Percentiles rank a stretch among this genome's conserved stretches.
Conservation (phyloP, 331 rosid species). For the Stylosanthes scabra region DNA sequence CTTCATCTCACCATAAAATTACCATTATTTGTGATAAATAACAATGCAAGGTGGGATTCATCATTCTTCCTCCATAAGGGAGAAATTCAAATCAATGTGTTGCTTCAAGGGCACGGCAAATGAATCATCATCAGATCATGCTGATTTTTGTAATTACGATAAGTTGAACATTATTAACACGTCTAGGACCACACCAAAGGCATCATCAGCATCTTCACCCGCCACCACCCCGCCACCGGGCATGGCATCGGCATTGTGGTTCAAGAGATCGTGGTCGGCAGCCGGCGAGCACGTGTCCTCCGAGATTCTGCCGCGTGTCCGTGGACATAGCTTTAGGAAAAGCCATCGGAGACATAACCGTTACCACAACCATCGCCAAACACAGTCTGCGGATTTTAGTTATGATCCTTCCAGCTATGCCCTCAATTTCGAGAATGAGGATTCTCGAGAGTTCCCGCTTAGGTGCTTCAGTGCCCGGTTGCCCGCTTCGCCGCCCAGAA, state of each 20-base stretch:
- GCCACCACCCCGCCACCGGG: not conserved
- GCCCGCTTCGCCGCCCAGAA: slow-evolving; percentile 10
- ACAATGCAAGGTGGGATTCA: slow-evolving; percentile 8
- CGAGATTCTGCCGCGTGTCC: not conserved
- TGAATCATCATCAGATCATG: not conserved
- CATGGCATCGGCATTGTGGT: not conserved
- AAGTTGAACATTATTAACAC: slow-evolving; percentile 6
- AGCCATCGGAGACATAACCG: slow-evolving; percentile 18
- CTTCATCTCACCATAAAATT: not conserved
- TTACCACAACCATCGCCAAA: not conserved
- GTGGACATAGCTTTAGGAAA: not conserved
- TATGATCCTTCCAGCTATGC: slow-evolving; percentile 54
- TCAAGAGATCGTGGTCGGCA: slow-evolving; percentile 14
- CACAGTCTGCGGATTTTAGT: slow-evolving; percentile 48
- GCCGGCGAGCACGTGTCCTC: not conserved
- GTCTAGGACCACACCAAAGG: slow-evolving; percentile 18
- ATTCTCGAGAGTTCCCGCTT: slow-evolving; percentile 14
- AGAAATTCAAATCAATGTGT: slow-evolving; percentile 42
- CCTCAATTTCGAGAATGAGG: slow-evolving; percentile 48
- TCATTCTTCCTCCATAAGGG: slow-evolving; percentile 27
- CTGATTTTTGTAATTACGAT: not conserved
- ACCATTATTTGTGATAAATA: not conserved
- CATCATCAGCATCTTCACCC: not conserved
- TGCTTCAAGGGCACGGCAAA: slow-evolving; percentile 34
- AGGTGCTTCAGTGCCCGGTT: slow-evolving; percentile 41